Percentiles rank a stretch among this genome's conserved stretches.
These are phyloP conservation scores for Naegleria fowleri DNA, from an alignment of 208 protist species.

Conservation along the genomic window DNA sequence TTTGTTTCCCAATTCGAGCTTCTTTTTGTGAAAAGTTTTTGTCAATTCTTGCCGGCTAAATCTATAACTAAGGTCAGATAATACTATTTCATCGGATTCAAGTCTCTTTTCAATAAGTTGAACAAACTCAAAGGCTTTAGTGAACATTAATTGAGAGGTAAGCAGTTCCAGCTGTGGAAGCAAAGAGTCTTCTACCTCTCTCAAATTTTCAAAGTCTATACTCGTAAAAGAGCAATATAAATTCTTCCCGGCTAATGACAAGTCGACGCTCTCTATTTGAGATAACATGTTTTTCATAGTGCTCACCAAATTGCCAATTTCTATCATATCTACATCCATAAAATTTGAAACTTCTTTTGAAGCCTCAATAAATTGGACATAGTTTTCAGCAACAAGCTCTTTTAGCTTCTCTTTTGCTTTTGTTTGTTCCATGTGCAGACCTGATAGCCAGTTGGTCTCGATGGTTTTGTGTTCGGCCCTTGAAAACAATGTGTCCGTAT, in stretches of 20 bases:
- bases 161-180: not conserved
- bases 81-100: not conserved
- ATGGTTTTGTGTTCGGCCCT: not conserved
- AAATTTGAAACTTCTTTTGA: constrained; percentile 4
- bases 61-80: not conserved
- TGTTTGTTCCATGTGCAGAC: not conserved
- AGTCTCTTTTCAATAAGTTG: not conserved
- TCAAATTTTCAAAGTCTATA: not conserved
- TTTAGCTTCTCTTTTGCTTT: not conserved
- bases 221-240: not conserved
- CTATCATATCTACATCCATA: not conserved
- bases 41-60: not conserved
- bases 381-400: not conserved
- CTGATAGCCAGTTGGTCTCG: not conserved
- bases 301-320: not conserved
- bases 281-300: not conserved
- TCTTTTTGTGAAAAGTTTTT: not conserved
- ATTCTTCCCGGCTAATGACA: not conserved
- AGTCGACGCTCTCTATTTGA: not conserved
- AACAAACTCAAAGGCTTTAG: not conserved
- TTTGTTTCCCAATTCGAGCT: not conserved
- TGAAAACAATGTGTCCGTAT: not conserved
- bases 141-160: not conserved
- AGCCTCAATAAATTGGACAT: not conserved
- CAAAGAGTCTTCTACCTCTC: not conserved